phyloP scores from a whole-genome alignment of 176 grass and related monocot species.

The Lolium perenne region DNA sequence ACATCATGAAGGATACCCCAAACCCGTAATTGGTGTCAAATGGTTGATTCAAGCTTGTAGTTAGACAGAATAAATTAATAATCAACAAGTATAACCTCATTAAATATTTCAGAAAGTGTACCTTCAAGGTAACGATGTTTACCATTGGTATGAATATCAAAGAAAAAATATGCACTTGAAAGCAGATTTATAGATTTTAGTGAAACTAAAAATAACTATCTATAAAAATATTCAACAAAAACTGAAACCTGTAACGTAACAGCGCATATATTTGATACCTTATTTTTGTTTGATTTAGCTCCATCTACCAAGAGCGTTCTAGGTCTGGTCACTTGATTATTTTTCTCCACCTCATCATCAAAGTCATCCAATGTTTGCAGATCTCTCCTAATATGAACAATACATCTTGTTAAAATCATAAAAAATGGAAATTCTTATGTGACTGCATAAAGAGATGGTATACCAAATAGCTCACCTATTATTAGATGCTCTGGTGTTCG shows the following conservation, averaged over 20 bases:
- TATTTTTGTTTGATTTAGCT: slow-evolving; percentile 66
- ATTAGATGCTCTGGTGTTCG: slow-evolving; percentile 53
- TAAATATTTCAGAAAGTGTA: slow-evolving; percentile 12
- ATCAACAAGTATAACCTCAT: not conserved
- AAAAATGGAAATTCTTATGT: slow-evolving; percentile 26
- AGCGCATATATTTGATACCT: slow-evolving; percentile 60
- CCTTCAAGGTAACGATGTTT: not conserved
- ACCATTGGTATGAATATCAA: not conserved
- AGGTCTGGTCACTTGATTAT: slow-evolving; percentile 47
- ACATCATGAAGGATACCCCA: not conserved
- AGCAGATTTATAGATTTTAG: slow-evolving; percentile 1
- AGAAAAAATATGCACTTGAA: slow-evolving; percentile 15
- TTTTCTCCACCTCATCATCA: slow-evolving; percentile 80
- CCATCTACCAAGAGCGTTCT: slow-evolving; percentile 48
- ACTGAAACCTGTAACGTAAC: slow-evolving; percentile 13
- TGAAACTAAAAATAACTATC: slow-evolving; percentile 11
- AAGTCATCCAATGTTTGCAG: slow-evolving; percentile 69
- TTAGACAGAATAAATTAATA: not conserved
- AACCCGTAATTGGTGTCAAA: not conserved
- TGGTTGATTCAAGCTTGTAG: not conserved
- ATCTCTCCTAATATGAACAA: slow-evolving; percentile 51
- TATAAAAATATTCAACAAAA: slow-evolving; percentile 31
- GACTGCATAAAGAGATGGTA: slow-evolving; percentile 7
- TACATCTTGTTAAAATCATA: slow-evolving; percentile 38
- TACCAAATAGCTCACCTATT: slow-evolving; percentile 50